A percentile compares a stretch with the other conserved stretches of the same genome.
These are phyloP conservation scores for Pichia sp. DNA, from an alignment of 1,139 yeast species.

Conservation along the genomic window DNA sequence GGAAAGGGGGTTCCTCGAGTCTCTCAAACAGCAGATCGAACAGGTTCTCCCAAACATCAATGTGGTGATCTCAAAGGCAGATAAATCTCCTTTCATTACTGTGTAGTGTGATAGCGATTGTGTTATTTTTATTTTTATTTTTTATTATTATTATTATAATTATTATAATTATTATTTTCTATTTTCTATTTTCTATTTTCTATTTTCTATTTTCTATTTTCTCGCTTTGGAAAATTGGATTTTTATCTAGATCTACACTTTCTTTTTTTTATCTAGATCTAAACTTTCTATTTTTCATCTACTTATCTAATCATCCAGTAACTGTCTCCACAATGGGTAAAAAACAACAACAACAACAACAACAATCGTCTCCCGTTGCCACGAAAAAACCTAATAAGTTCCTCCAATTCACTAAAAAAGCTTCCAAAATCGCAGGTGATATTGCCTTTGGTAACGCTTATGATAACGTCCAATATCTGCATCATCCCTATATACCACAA, in stretches of 20 bases:
- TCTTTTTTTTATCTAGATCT: too few relatives aligned
- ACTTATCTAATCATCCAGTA: neutral
- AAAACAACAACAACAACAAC: neutral
- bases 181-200: too few relatives aligned
- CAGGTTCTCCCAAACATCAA: conserved; percentile 4
- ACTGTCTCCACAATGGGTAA: too few relatives aligned
- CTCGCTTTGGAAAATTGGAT: neutral
- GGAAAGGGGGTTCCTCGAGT: conserved; percentile 70
- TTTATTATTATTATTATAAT: too few relatives aligned
- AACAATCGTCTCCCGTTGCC: neutral
- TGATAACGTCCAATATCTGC: neutral
- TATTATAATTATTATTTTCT: too few relatives aligned
- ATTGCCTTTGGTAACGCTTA: conserved; percentile 26
- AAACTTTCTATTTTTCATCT: neutral
- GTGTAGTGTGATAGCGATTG: neutral
- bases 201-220: too few relatives aligned
- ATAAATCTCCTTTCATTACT: neutral
- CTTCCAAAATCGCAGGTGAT: conserved; percentile 26
- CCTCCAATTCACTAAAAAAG: conserved; percentile 21
- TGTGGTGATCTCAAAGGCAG: neutral
- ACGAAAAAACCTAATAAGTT: conserved; percentile 7
- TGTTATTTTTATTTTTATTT: too few relatives aligned
- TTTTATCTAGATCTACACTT: too few relatives aligned
- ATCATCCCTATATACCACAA: neutral
- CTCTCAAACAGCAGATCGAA: neutral